Percentiles rank a stretch among this genome's conserved stretches.
Evolutionary conservation across 805 yeast genomes (phyloP).

Genomic region (Myxozyma monticola): DNA sequence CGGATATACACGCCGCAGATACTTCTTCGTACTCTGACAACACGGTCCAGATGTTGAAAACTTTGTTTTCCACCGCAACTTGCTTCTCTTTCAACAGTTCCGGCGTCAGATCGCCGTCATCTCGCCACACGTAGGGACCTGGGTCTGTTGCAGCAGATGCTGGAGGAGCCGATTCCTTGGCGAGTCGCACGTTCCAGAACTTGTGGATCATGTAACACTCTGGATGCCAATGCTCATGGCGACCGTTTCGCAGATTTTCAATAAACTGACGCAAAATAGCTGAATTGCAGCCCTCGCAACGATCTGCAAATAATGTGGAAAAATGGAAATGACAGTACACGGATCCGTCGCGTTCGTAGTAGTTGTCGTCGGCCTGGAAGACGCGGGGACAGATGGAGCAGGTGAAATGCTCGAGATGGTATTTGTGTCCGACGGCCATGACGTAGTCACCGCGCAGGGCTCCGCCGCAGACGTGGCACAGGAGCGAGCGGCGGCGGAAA

Average conservation of each 20-base stretch:
- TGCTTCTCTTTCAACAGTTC: constrained; percentile 54
- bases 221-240: constrained; percentile 97
- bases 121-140: constrained; percentile 26
- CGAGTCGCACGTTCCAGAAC: constrained; percentile 87
- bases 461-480: constrained; percentile 82
- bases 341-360: constrained; percentile 78
- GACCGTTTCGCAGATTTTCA: constrained; percentile 86
- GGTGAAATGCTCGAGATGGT: constrained; percentile 92
- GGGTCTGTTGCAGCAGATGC: constrained; percentile 32
- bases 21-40: constrained; percentile 87
- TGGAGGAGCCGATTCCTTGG: constrained; percentile 51
- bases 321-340: constrained; percentile 92
- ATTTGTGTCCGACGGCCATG: constrained; percentile 87
- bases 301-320: constrained; percentile 78
- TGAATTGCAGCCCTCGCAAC: constrained; percentile 90
- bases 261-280: constrained; percentile 94
- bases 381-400: constrained; percentile 83
- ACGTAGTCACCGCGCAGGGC: constrained; percentile 91
- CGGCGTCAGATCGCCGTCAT: constrained; percentile 46
- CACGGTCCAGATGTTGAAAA: constrained; percentile 75
- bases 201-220: constrained; percentile 98
- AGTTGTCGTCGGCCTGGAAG: constrained; percentile 88
- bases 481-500: constrained; percentile 76
- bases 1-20: constrained; percentile 84
- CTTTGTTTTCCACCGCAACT: constrained; percentile 59